Evolutionary conservation across 257 asterid genomes (phyloP).

Genomic region (Solanum microdontum): DNA sequence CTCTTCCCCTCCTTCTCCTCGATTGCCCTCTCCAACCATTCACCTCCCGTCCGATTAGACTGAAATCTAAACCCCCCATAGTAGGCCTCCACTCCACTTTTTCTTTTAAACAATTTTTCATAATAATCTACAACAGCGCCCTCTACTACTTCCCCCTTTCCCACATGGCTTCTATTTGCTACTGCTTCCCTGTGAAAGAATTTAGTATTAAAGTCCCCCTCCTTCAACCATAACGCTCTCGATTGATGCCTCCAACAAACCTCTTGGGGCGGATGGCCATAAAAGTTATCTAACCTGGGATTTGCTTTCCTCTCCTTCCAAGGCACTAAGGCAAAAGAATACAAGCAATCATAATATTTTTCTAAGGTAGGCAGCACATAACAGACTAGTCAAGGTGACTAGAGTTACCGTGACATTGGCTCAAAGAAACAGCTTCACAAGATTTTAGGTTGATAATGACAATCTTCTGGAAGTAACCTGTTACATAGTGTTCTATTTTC

Average conservation of each 20-base stretch:
- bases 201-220: not conserved
- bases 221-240: not conserved
- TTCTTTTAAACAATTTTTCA: not conserved
- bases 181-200: not conserved
- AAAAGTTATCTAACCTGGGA: conserved; percentile 32
- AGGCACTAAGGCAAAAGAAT: conserved; percentile 51
- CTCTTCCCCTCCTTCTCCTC: not conserved
- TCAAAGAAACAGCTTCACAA: conserved; percentile 59
- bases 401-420: conserved; percentile 61
- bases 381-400: not conserved
- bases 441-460: conserved; percentile 94
- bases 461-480: conserved; percentile 85
- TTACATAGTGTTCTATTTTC: conserved; percentile 51
- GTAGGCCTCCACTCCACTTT: not conserved
- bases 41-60: not conserved
- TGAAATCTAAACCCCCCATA: not conserved
- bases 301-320: conserved; percentile 54
- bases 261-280: not conserved
- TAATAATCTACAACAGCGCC: not conserved
- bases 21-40: not conserved
- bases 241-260: not conserved
- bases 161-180: not conserved
- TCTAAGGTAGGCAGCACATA: not conserved
- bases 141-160: not conserved
- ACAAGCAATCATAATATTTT: not conserved